Evolutionary conservation across 441 rosid genomes (phyloP), one percentile per base, ranked within the genome.

Genomic region (Erodium trifolium): DNA sequence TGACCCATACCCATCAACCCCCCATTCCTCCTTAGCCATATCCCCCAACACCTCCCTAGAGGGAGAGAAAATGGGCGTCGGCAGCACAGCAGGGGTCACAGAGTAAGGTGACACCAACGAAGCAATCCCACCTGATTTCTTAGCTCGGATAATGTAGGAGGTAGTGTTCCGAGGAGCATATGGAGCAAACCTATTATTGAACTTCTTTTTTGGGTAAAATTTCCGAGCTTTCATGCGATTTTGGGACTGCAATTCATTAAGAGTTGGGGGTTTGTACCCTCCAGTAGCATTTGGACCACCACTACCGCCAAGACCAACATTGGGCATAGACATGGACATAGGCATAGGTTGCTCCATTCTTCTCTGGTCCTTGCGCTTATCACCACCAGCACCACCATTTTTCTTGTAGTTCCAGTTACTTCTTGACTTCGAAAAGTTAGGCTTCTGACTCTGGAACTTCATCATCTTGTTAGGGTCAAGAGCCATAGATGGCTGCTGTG

Each of bases 1-100:
- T 0, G 99, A 89, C 10, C 99, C 97, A 63, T 93, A 93, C 9
- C 99, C 99, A 85, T 93, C 94, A 53, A 93, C 97, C 0, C 97
- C 97, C 99, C 97, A 93, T 69, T 93, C 96, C 75, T 93, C 97
- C 79, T 91, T 91, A 0, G 96, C 99, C 93, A 86, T 90, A 72
- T 91, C 96, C 11, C 95, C 99, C 73, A 93, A 71, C 0, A 89
- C 89, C 83, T 93, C 99, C 72, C 90, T 82, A 0, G 99, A 86
- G 0, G 96, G 99, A 0, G 97, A 91, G 16, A 91, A 88, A 68
- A 88, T 85, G 0, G 98, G 97, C 0, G 97, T 90, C 0, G 98
- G 97, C 73, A 92, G 75, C 3, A 92, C 92, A 0, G 97, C 88
- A 0, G 99, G 99, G 0, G 99, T 94, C 51, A 88, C 93, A 0